A percentile compares a stretch with the other conserved stretches of the same genome.
These are phyloP conservation scores for Fusarium sp. DNA, from an alignment of 2,329 filamentous ascomycete species.

Conservation along the genomic window DNA sequence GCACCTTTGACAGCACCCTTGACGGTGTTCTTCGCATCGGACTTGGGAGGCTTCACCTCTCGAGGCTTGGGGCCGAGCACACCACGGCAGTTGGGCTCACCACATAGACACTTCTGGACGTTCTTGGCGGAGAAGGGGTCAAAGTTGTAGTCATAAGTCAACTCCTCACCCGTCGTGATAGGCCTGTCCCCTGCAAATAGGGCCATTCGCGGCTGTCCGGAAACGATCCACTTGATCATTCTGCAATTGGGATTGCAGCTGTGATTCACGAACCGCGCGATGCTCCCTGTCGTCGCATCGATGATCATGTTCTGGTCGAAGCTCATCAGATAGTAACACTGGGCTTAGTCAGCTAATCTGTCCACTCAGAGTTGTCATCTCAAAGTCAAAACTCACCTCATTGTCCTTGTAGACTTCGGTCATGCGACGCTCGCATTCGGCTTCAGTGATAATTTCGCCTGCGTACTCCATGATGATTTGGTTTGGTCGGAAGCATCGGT, in stretches of 20 bases:
- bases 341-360: conserved; percentile 51
- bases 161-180: conserved; percentile 93
- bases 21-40: conserved; percentile 53
- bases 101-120: conserved; percentile 74
- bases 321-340: conserved; percentile 99
- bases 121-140: conserved; percentile 77
- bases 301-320: conserved; percentile 99
- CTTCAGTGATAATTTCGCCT: conserved; percentile 95
- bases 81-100: conserved; percentile 72
- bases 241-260: conserved; percentile 96
- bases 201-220: conserved; percentile 93
- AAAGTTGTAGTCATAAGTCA: conserved; percentile 92
- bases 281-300: conserved; percentile 94
- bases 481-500: conserved; percentile 85
- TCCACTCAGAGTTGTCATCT: conserved; percentile 5
- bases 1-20: conserved; percentile 55
- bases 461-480: conserved; percentile 99
- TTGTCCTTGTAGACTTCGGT: conserved; percentile 93
- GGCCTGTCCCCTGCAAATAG: conserved; percentile 91
- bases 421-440: conserved; percentile 94
- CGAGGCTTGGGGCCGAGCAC: conserved; percentile 72
- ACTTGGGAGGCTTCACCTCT: conserved; percentile 64
- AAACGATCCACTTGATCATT: conserved; percentile 98
- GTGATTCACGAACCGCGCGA: conserved; percentile 98
- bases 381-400: conserved; percentile 69